Percentiles rank a stretch among this genome's conserved stretches.
Evolutionary conservation across 2,329 filamentous ascomycete genomes (phyloP).

Genomic region (Aciculosporium take): DNA sequence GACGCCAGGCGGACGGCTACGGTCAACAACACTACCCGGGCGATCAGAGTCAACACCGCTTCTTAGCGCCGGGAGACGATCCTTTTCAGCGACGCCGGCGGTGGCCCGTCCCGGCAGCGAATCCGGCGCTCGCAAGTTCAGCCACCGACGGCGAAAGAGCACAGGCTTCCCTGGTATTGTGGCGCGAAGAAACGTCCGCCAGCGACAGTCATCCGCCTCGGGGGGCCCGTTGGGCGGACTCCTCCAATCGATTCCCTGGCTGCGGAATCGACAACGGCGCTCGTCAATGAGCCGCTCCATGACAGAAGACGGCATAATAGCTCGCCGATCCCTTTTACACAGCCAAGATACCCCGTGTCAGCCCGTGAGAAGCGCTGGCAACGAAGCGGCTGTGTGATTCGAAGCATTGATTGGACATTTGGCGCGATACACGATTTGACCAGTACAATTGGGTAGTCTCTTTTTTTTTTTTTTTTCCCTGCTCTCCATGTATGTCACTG

Average conservation of each 20-base stretch:
- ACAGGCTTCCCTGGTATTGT: slow-evolving; percentile 49
- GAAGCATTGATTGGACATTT: too few relatives aligned
- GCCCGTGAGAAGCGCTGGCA: not conserved
- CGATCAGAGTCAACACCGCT: slow-evolving; percentile 27
- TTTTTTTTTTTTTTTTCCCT: not conserved
- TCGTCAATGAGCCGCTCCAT: slow-evolving; percentile 6
- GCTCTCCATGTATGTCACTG: not conserved
- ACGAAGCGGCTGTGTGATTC: slow-evolving; percentile 22
- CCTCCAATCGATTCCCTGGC: slow-evolving; percentile 40
- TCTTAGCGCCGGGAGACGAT: slow-evolving; percentile 19
- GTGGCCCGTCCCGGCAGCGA: slow-evolving; percentile 19
- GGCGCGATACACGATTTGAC: not conserved
- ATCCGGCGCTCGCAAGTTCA: slow-evolving; percentile 17
- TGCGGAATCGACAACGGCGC: slow-evolving; percentile 15
- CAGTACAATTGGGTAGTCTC: not conserved
- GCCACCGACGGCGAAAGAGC: slow-evolving; percentile 38
- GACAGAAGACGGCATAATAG: slow-evolving; percentile 1
- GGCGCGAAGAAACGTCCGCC: slow-evolving; percentile 30
- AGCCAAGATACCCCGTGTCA: not conserved
- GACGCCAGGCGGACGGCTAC: slow-evolving; percentile 25
- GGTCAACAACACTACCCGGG: slow-evolving; percentile 35
- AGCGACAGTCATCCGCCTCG: slow-evolving; percentile 28
- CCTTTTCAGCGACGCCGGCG: slow-evolving; percentile 12
- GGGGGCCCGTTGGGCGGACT: slow-evolving; percentile 38
- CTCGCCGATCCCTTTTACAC: not conserved